These are phyloP conservation scores for Bassia scoparia DNA, from an alignment of 148 eudicot species.

Conservation along the genomic window DNA sequence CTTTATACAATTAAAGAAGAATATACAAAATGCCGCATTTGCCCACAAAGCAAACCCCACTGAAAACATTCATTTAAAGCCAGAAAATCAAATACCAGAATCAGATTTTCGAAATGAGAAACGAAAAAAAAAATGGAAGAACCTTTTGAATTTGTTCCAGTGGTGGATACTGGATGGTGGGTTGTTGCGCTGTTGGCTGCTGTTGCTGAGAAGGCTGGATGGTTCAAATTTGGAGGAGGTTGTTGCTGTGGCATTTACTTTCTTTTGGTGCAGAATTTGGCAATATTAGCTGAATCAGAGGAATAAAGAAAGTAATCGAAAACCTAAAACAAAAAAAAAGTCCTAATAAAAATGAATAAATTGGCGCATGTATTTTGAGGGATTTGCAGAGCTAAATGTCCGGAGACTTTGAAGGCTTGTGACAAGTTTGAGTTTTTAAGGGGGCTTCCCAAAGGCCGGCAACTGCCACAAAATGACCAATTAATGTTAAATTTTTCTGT, in stretches of 20 bases:
- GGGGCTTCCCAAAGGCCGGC: too few species aligned
- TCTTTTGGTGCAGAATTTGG: not conserved
- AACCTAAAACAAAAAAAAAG: conserved; percentile 4
- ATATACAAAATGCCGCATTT: not conserved
- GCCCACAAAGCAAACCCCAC: conserved; percentile 1
- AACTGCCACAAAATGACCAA: too few species aligned
- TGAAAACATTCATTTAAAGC: not conserved
- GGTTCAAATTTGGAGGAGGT: conserved; percentile 29
- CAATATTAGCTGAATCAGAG: too few species aligned
- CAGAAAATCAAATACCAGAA: conserved; percentile 10
- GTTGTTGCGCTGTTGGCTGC: conserved; percentile 20
- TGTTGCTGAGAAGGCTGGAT: conserved; percentile 8
- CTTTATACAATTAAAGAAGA: not conserved
- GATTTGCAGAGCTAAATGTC: too few species aligned
- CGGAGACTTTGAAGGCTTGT: too few species aligned
- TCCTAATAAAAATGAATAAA: not conserved
- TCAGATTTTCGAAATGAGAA: not conserved
- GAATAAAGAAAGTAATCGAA: not conserved
- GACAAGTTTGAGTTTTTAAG: too few species aligned
- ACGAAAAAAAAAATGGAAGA: not conserved
- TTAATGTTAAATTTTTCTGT: too few species aligned
- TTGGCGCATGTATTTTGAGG: not conserved
- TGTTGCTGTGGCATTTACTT: conserved; percentile 28
- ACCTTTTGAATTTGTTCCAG: conserved; percentile 85
- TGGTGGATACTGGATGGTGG: conserved; percentile 37